phyloP scores from a whole-genome alignment of 495 filamentous ascomycete genomes.

The Lasiosphaeris hirsuta region DNA sequence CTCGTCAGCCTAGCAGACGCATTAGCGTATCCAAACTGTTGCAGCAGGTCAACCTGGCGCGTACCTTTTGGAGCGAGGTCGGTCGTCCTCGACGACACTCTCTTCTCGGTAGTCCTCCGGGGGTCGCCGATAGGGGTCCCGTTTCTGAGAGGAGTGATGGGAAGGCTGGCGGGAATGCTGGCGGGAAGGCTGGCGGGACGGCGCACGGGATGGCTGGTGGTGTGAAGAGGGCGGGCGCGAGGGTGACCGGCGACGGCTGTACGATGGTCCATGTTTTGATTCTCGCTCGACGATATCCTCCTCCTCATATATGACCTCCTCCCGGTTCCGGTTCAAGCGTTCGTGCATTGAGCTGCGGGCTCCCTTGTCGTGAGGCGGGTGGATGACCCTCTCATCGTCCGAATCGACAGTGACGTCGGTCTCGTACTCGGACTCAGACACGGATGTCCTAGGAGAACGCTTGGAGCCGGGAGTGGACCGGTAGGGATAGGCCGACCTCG shows the following conservation, averaged over 20 bases:
- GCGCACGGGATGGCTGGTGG: conserved; percentile 1
- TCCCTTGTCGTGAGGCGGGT: conserved; percentile 15
- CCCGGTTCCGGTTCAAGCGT: conserved; percentile 22
- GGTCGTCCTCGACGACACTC: conserved; percentile 27
- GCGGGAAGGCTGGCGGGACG: conserved; percentile 8
- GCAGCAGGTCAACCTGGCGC: background rate
- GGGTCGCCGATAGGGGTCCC: conserved; percentile 28
- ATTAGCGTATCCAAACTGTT: conserved; percentile 19
- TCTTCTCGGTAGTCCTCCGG: conserved; percentile 11
- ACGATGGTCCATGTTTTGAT: conserved; percentile 22
- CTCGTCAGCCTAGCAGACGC: conserved; percentile 21
- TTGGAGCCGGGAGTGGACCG: conserved; percentile 41
- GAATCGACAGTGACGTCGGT: conserved; percentile 36
- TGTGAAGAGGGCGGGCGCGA: conserved; percentile 18
- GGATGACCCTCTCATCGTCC: conserved; percentile 30
- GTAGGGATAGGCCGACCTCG: conserved; percentile 38
- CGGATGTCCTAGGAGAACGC: conserved; percentile 36
- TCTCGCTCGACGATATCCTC: conserved; percentile 12
- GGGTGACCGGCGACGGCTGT: conserved; percentile 15
- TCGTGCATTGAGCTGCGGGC: conserved; percentile 23
- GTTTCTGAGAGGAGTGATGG: conserved; percentile 6
- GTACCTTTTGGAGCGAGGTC: conserved; percentile 40
- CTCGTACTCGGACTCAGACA: conserved; percentile 39
- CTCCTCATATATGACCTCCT: conserved; percentile 22
- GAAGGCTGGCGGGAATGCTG: conserved; percentile 12